Evolutionary conservation across 2,329 filamentous ascomycete genomes (phyloP).

Genomic region (Neofusicoccum sp.): DNA sequence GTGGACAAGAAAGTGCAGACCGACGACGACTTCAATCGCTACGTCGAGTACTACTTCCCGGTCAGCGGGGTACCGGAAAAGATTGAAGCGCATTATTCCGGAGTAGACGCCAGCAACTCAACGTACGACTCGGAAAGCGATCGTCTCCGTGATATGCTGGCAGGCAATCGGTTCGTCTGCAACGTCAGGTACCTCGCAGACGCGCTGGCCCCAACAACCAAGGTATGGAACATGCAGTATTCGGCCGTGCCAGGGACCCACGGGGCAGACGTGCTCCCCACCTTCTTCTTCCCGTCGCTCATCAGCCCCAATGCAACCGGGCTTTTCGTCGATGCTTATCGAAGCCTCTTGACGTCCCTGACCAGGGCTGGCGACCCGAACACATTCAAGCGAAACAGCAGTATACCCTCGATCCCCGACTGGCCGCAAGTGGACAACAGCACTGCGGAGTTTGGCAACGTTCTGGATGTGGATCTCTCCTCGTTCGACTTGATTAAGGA

Average conservation of each 20-base stretch:
- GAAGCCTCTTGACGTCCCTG: not conserved
- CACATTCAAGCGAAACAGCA: not conserved
- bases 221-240: conserved; percentile 44
- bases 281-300: conserved; percentile 1
- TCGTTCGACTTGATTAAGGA: not conserved
- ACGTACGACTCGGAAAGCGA: conserved; percentile 28
- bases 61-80: conserved; percentile 18
- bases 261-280: conserved; percentile 40
- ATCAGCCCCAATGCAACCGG: not conserved
- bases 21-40: conserved; percentile 34
- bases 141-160: conserved; percentile 31
- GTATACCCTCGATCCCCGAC: not conserved
- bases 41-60: conserved; percentile 24
- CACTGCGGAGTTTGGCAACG: not conserved
- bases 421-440: conserved; percentile 3
- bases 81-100: conserved; percentile 35
- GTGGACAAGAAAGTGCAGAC: conserved; percentile 23
- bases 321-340: not conserved
- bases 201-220: conserved; percentile 30
- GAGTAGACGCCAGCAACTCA: conserved; percentile 27
- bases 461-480: not conserved
- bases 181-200: conserved; percentile 36
- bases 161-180: conserved; percentile 35
- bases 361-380: not conserved
- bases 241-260: conserved; percentile 41